Evolutionary conservation across 129 eudicot genomes (phyloP), one percentile per base, ranked within the genome.

Genomic region (Logfia minima): DNA sequence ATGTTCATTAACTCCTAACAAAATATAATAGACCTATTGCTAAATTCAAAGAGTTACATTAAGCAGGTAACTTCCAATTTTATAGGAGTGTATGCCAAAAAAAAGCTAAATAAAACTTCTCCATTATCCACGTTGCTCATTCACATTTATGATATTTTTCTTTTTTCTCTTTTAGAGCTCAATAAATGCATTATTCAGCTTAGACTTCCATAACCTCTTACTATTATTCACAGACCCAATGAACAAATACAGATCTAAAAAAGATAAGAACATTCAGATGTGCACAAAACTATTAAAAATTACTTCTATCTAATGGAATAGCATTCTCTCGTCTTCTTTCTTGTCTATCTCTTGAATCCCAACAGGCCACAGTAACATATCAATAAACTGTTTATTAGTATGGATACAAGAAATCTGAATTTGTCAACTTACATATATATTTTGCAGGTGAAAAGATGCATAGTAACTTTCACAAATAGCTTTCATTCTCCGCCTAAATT

Each of bases 371-470:
- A 45, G 13, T 45, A 61, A 75, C 13, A 39, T 55, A 55, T 55
- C 19, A 18, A 10, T 45, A n/a, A 55, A 17, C 61, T 4, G 22
- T 17, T 55, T 55, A 64, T 16, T 31, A 64, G 41, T 28, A 16
- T 55, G 22, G 9, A 62, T 31, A 62, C 48, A 56, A 13, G 31
- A 37, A 35, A 41, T 21, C 74, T 28, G 53, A 22, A 66, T 60
- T 71, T 71, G 75, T n/a, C 35, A 83, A 82, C 97, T 94, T 86
- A 94, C 99, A 58, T 71, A 80, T 78, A 89, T 84, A 83, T 89
- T 94, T 84, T 94, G 99, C 75, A 91, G 93, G 75, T 94, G 97
- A 84, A 89, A 94, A 84, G 92, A 87, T 43, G 66, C 74, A 78
- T 82, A 89, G 81, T 94, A 91, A 79, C 79, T 81, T 77, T 85